Evolutionary conservation across 345 rosid genomes (phyloP), one percentile per base, ranked within the genome.

Genomic region (Sisymbrium altissimum): DNA sequence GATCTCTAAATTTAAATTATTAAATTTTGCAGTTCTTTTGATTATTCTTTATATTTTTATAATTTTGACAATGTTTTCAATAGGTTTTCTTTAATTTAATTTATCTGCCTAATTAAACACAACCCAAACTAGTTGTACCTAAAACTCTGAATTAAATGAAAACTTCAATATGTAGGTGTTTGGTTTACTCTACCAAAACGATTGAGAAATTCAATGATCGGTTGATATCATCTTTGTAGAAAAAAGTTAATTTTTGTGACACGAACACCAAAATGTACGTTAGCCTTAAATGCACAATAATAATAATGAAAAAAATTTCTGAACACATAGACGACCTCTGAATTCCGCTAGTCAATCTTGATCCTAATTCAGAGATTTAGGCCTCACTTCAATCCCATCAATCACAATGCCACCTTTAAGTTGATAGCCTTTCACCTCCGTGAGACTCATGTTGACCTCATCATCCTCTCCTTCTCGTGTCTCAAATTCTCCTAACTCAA

Each of bases 401-500:
- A 80, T 78, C 63, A 85, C 79, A 67, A 85, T 81, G 13, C 87
- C 85, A 43, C 87, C 79, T 82, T 83, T 84, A 17, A 86, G 13
- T 15, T 81, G 85, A 41, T 78, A 78, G 7, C 84, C 85, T 35
- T 74, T 78, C 4, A 82, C 85, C 30, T 80, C 84, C 14, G 41
- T 81, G 6, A 82, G 71, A 35, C 84, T 67, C 77, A 84, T 77
- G 32, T 9, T 71, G 15, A 80, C 64, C 33, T 77, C 61, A 44
- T 56, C 68, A 74, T 62, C 74, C 5, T 71, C 68, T 58, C 62
- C 71, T 33, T 73, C 76, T 21, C 32, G 23, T 10, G 74, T 79
- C 57, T 72, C 82, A 38, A 84, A 86, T 15, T 77, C 73, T 19
- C 87, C 86, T 53, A 86, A 53, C 73, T 84, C 85, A 29, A 84